Evolutionary conservation across 306 rosid species (phyloP), one percentile per base, ranked within the genome.

Genomic region (Vigna radiata): DNA sequence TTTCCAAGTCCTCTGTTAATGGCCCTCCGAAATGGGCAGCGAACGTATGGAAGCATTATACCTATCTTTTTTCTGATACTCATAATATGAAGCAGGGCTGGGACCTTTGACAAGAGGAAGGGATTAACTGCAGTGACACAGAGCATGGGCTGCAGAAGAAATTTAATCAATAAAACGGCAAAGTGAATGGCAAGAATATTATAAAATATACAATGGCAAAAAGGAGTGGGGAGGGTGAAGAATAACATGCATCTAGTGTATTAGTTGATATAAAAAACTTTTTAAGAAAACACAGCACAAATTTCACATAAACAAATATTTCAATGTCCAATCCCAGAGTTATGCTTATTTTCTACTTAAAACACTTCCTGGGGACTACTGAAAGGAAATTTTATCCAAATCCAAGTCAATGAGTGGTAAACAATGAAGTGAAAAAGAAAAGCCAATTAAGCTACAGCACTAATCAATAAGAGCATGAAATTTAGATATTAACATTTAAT

Each of bases 51-150:
- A 88, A 96, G 90, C 86, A 96, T 83, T 21, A 79, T 81, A 59
- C 93, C 89, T 78, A 96, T 85, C 88, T 89, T 96, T 87, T 89
- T 92, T 79, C 99, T 91, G 78, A 96, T 53, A 73, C 83, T 89
- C 96, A 91, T 86, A 68, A 96, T 85, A 73, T 86, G 92, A 86
- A 82, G 94, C 89, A 96, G 77, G 77, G 99, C 90, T 7, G 97
- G 97, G 81, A 96, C 93, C 91, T 88, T 96, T 21, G 98, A 87
- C 90, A 96, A 89, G 74, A 96, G 99, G 89, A 89, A 85, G 46
- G 99, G 98, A 91, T 96, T 91, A 56, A 96, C 98, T 1, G 99
- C 99, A 82, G 98, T 89, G 82, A 96, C 97, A 77, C 99, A 96
- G 10, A 96, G 97, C 99, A 96, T 92, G 81, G 99, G 98, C 99